Percentiles rank a stretch among this genome's conserved stretches.
These are phyloP conservation scores for Ceratobasidium sp. DNA, from an alignment of 1,284 basidiomycete genomes.

Conservation along the genomic window DNA sequence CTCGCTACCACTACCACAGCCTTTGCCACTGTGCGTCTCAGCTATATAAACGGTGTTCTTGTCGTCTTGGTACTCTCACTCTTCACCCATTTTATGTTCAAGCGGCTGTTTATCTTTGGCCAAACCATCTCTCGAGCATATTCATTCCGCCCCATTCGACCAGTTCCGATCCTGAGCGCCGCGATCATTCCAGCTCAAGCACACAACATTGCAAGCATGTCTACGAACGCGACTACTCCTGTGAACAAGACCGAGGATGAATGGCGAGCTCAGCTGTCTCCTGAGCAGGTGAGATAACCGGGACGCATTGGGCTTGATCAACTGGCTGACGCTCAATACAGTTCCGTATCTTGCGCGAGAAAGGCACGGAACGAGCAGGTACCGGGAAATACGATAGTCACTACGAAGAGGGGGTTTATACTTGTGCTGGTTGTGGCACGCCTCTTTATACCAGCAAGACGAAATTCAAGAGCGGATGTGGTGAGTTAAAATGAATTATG, in stretches of 20 bases:
- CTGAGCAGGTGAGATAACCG: constrained; percentile 75
- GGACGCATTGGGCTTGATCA: background rate
- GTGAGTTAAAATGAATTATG: background rate
- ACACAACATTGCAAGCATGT: constrained; percentile 17
- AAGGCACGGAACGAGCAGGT: constrained; percentile 84
- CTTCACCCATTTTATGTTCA: constrained; percentile 29
- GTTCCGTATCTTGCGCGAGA: constrained; percentile 87
- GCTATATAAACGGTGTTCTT: constrained; percentile 4
- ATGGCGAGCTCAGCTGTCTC: constrained; percentile 64
- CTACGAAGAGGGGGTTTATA: constrained; percentile 72
- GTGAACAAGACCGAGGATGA: constrained; percentile 45
- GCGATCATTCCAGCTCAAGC: constrained; percentile 22
- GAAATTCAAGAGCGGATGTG: constrained; percentile 94
- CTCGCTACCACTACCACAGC: background rate
- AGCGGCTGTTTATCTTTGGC: constrained; percentile 14
- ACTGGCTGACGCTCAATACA: constrained; percentile 51
- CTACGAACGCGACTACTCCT: background rate
- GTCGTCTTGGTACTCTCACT: background rate
- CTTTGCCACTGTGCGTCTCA: background rate
- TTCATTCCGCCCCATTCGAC: constrained; percentile 29
- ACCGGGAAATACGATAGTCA: constrained; percentile 84
- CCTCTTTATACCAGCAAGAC: constrained; percentile 84
- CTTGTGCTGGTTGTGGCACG: constrained; percentile 72
- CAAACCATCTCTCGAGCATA: constrained; percentile 36
- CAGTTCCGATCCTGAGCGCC: constrained; percentile 11